phyloP scores from a whole-genome alignment of 345 rosid genomes.

The Jatropha curcas region DNA sequence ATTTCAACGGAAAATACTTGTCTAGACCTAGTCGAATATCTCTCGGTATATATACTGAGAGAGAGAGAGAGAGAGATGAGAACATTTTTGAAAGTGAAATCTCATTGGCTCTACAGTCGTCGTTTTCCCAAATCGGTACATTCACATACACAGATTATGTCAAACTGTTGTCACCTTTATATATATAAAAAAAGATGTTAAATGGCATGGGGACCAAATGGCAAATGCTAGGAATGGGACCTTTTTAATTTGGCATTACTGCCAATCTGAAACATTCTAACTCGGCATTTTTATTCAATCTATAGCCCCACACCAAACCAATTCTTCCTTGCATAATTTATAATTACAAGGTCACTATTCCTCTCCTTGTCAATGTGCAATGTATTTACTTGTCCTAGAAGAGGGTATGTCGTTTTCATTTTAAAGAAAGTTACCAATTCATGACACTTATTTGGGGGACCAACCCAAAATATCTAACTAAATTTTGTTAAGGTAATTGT shows the following conservation, averaged over 20 bases:
- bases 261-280: background rate
- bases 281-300: background rate
- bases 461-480: background rate
- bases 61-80: too few relatives aligned
- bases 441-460: background rate
- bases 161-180: background rate
- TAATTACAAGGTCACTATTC: background rate
- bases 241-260: background rate
- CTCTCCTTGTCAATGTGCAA: background rate
- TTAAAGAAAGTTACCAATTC: background rate
- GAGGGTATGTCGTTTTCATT: conserved; percentile 12
- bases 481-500: background rate
- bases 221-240: background rate
- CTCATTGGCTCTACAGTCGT: background rate
- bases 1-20: too few relatives aligned
- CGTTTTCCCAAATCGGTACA: background rate
- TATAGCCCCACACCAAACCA: background rate
- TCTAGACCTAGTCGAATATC: too few relatives aligned
- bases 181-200: background rate
- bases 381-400: conserved; percentile 3
- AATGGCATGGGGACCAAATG: conserved; percentile 1
- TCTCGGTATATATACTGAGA: too few relatives aligned
- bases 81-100: background rate
- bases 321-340: background rate
- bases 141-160: background rate